Evolutionary conservation across 169 alveolate genomes (phyloP).

Genomic region (Cryptosporidium felis): DNA sequence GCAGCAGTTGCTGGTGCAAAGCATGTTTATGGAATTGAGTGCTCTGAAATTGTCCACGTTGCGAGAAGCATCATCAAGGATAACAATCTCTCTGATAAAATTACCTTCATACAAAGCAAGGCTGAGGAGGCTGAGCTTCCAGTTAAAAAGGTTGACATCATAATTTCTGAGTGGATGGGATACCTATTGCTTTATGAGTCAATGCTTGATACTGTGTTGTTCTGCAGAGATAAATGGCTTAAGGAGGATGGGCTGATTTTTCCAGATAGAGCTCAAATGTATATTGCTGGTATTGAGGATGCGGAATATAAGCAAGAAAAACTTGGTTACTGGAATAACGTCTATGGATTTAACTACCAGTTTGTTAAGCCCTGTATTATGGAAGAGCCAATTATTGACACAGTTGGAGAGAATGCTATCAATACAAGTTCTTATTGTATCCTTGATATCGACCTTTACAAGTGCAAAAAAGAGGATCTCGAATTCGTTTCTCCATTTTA

Average conservation of each 20-base stretch:
- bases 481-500: conserved; percentile 88
- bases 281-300: conserved; percentile 96
- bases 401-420: conserved; percentile 85
- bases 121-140: conserved; percentile 97
- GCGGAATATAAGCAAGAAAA: conserved; percentile 92
- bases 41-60: conserved; percentile 92
- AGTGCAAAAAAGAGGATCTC: conserved; percentile 89
- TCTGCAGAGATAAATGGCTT: conserved; percentile 97
- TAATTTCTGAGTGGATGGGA: conserved; percentile 99
- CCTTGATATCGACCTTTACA: conserved; percentile 89
- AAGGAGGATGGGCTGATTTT: conserved; percentile 92
- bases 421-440: conserved; percentile 85
- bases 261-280: conserved; percentile 95
- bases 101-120: conserved; percentile 92
- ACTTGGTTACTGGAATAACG: conserved; percentile 94
- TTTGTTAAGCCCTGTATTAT: conserved; percentile 86
- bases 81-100: conserved; percentile 88
- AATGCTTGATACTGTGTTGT: conserved; percentile 95
- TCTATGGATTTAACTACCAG: conserved; percentile 94
- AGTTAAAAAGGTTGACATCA: conserved; percentile 95
- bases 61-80: conserved; percentile 90
- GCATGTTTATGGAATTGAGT: conserved; percentile 97
- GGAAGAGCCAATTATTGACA: conserved; percentile 96
- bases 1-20: conserved; percentile 97
- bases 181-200: conserved; percentile 95